Base-by-base conservation (phyloP, 225 moss, liverwort and hornwort species). In the Climacium dendroides region DNA sequence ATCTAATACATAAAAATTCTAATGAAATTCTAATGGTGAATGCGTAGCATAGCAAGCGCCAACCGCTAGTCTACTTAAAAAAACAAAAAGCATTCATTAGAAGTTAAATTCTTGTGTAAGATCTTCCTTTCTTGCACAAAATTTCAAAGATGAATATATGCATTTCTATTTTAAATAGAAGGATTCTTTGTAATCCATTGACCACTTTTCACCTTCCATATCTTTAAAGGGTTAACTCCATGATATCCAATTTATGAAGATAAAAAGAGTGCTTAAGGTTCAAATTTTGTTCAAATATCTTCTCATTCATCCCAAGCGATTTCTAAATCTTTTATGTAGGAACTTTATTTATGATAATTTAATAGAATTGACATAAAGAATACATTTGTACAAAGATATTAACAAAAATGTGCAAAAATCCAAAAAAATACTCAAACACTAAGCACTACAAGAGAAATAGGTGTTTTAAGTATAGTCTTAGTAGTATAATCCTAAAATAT, bases 211-310 rank as follows among this genome's bases (percentile, higher is more conserved):
- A 5, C 0, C 34, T 10, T 19, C 0, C 3, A 1, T 10, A 64
- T 34, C 5, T 0, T 1, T 19, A 2, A 3, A 18, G 2, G 30
- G 5, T 64, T 34, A 7, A 24, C 24, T 67, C 0, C 22, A 4
- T 50, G 48, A 67, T 39, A 24, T 69, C 4, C 25, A 39, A 25
- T 8, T 13, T 14, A 3, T 0, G 13, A 69, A 13, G 24, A 23
- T 37, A 7, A 37, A 37, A 37, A 37, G 23, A 67, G 22, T 66
- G 12, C 2, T 66, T 4, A 3, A 65, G 6, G 4, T 35, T 37
- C 23, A 67, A 23, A 23, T 67, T 35, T 67, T 37, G 67, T 67
- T 37, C 23, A 37, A 67, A 37, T 37, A 37, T 67, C 37, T 67
- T 23, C 1, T 67, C 67, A 67, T 37, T 67, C 37, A 67, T 23